These are phyloP conservation scores for Rhamnella rubrinervis DNA, from an alignment of 331 rosid species.

Conservation along the genomic window DNA sequence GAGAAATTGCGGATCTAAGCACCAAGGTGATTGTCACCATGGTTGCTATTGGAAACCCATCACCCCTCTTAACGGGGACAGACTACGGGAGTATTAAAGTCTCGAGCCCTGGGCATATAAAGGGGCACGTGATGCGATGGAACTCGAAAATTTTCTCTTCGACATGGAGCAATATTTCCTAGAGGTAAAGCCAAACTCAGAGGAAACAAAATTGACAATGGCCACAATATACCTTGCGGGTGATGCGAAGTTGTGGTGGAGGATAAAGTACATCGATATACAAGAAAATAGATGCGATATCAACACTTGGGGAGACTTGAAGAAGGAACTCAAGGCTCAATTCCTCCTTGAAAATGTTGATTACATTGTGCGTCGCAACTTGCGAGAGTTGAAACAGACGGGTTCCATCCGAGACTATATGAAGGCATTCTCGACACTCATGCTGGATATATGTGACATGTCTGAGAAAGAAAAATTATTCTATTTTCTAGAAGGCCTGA, in stretches of 20 bases:
- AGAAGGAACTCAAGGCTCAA: not conserved
- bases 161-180: conserved; percentile 1
- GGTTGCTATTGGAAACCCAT: too few species aligned
- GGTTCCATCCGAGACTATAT: too few species aligned
- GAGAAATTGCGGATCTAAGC: too few species aligned
- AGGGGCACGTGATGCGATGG: not conserved
- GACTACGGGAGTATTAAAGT: not conserved
- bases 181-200: not conserved
- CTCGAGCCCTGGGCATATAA: not conserved
- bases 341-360: not conserved
- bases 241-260: too few species aligned
- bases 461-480: too few species aligned
- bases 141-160: not conserved
- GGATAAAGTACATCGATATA: not conserved
- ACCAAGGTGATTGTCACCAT: too few species aligned
- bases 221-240: not conserved
- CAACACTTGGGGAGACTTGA: not conserved
- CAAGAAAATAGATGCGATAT: conserved; percentile 1
- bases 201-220: not conserved
- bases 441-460: too few species aligned
- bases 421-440: too few species aligned
- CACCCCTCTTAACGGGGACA: not conserved
- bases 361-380: not conserved
- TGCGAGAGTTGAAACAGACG: too few species aligned
- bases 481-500: not conserved